Evolutionary conservation across 2,329 filamentous ascomycete genomes (phyloP).

Genomic region (Cyphellophora europaea): DNA sequence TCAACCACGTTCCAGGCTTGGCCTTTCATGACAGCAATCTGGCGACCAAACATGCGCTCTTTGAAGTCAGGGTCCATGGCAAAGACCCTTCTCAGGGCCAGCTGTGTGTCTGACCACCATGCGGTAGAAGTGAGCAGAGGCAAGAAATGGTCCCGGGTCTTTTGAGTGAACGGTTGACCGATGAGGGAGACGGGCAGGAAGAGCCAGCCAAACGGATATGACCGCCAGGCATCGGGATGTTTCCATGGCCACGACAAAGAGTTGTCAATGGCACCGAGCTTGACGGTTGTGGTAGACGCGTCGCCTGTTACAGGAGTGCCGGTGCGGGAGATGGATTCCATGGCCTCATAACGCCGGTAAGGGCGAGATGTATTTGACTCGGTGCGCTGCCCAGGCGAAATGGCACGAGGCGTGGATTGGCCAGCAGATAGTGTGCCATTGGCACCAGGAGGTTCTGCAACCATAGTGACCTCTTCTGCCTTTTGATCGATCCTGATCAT

Average conservation of each 20-base stretch:
- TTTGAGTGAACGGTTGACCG: conserved; percentile 89
- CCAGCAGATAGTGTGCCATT: conserved; percentile 40
- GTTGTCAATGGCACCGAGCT: conserved; percentile 91
- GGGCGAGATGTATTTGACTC: conserved; percentile 34
- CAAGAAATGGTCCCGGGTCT: conserved; percentile 89
- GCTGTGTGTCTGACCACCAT: conserved; percentile 94
- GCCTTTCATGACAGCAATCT: conserved; percentile 98
- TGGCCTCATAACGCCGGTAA: conserved; percentile 72
- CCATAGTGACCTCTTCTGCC: conserved; percentile 71
- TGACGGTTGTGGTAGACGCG: conserved; percentile 52
- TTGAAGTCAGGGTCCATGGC: conserved; percentile 91
- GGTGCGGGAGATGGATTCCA: conserved; percentile 50
- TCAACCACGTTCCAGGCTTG: conserved; percentile 99
- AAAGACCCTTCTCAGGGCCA: conserved; percentile 77
- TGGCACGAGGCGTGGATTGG: conserved; percentile 53
- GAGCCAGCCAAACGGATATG: conserved; percentile 97
- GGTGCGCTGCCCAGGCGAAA: conserved; percentile 39
- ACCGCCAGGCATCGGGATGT: conserved; percentile 83
- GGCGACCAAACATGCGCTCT: conserved; percentile 96
- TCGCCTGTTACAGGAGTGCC: conserved; percentile 40
- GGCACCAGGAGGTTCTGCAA: conserved; percentile 69
- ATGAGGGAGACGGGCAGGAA: conserved; percentile 95
- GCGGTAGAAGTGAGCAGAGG: conserved; percentile 85
- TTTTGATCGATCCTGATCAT: conserved; percentile 96
- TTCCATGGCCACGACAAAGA: conserved; percentile 99